Base-by-base conservation (phyloP, 1,139 yeast species). In the Yamadazyma dendronema region DNA sequence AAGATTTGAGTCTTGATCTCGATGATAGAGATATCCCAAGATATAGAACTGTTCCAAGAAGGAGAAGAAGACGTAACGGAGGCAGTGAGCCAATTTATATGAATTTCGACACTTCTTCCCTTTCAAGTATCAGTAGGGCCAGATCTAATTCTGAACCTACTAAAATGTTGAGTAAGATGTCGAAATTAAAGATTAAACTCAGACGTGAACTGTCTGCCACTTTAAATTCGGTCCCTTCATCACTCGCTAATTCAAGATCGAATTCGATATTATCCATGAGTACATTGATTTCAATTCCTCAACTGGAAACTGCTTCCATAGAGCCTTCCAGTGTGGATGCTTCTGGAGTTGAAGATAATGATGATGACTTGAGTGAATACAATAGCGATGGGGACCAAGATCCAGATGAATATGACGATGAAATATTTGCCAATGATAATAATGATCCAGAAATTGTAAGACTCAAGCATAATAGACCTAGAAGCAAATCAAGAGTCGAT, bases 31-130 rank as follows among this genome's bases (percentile, higher is more conserved):
- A 77, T 34, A 54, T 78, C 55, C 92, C 94, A 3, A 67, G 67
- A 21, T 84, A 83, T 55, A 67, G 89, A 52, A 81, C 87, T 0
- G 88, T 84, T 8, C 94, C 94, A 3, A 64, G 90, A 48, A 67
- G 90, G 49, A 67, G 89, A 54, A 52, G 77, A 38, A 51, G 60
- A 42, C 48, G 53, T 38, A 19, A 19, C 9, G 44, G 50, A 23
- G 38, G 36, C 24, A 24, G 36, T 22, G 42, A 34, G 7, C 34
- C 39, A 5, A 21, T 39, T 17, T 40, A 38, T 29, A 17, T 37
- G 21, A 23, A 23, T 17, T 40, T 33, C 23, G 33, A 30, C n/a
- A 8, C 27, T 14, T 26, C 29, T 9, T 29, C 24, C 21, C 21
- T 28, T 21, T 11, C 37, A 24, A 16, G 22, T 24, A 29, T 23